Evolutionary conservation across 2,329 filamentous ascomycete genomes (phyloP), one percentile per base, ranked within the genome.

Genomic region (Penicillium sp.): DNA sequence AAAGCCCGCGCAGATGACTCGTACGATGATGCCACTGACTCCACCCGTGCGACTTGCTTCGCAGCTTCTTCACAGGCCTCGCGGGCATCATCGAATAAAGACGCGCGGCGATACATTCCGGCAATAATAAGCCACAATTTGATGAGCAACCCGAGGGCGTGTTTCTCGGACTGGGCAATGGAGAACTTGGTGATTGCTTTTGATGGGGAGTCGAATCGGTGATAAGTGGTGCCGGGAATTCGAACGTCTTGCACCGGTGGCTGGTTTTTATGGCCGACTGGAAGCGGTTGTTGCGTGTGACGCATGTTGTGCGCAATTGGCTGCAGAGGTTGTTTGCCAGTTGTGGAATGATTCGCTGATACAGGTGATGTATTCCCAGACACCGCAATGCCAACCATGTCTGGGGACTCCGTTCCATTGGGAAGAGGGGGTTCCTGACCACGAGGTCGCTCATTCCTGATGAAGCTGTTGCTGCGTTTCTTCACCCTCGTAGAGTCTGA

Each of bases 111-210:
- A 67, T 97, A 99, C 58, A 97, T 86, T 0, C 88, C 88, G 2
- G 90, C 88, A 55, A 96, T 90, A 67, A 94, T 87, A 8, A 96
- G 78, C 94, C 94, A 99, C 28, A 96, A 85, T 58, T 87, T 87
- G 18, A 91, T 77, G 14, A 99, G 72, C 10, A 86, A 66, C 4
- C 77, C 76, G 11, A 83, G 73, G 14, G 78, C 80, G 51, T 84
- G 81, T 48, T 79, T 79, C 46, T 81, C 77, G 44, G 78, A 76
- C 54, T 82, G 77, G 8, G 76, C 55, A 18, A 73, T 69, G 2
- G 79, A 73, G 51, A 83, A 81, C 46, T 75, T 75, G 36, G 80
- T 78, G 27, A 79, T 44, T 57, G 74, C 57, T 63, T 70, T 58
- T 14, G 72, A 71, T 1, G 70, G 71, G 11, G 72, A 73, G 43